Evolutionary conservation across 148 eudicot species (phyloP), one percentile per base, ranked within the genome.

Genomic region (Silene conica): DNA sequence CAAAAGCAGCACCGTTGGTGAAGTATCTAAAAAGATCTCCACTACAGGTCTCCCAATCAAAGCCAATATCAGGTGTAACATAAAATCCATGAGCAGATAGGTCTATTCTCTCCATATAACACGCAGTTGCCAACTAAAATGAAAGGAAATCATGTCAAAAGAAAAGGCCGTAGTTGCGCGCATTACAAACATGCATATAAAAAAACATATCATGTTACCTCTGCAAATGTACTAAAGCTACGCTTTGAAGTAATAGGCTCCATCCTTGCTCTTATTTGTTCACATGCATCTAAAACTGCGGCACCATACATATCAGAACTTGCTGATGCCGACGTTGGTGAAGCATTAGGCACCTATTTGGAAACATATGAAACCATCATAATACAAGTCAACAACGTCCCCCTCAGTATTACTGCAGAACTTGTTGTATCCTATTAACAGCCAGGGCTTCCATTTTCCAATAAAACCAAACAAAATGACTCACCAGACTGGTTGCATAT

Each of bases 261-360:
- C 97, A 95, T 95, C 69, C 99, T 83, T 74, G 89, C 86, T 83
- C 85, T 90, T 70, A 95, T 83, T 83, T 95, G 99, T 77, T 90
- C 89, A 75, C 99, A 95, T n/a, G 99, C 97, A 90, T 92, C 97
- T 56, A 95, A 80, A 67, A 92, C 97, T 73, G 99, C 99, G 73
- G 97, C 96, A 22, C 99, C 99, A 67, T 95, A 95, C 83, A 92
- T 76, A 80, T 95, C 97, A 76, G 99, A 95, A 77, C 99, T 95
- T 55, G 96, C 99, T 54, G 99, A 95, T 78, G 97, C 99, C 63
- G 99, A 96, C 41, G 97, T 95, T 62, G 99, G 97, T 26, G 99
- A 90, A 74, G 99, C 81, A 86, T 95, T 95, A 63, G 99, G 99
- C 62, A 95, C 97, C 98, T 95, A 63, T 69, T 19, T 72, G 78